Evolutionary conservation across 371 early-diverging fungal species (phyloP), one percentile per base, ranked within the genome.

Genomic region (Mortierella sp.): DNA sequence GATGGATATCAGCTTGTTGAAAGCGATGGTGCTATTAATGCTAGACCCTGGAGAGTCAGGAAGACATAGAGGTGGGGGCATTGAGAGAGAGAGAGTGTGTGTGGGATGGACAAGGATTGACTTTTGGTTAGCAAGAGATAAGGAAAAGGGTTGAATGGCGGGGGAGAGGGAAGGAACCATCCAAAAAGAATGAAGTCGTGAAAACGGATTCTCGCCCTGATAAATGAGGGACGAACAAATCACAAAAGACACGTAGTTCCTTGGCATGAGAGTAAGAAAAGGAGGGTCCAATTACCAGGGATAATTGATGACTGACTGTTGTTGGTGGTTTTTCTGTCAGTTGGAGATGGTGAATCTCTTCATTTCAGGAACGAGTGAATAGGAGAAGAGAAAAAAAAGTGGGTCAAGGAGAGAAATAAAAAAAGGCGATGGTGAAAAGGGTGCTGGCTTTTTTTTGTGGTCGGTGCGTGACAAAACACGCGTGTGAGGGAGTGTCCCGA

Each of bases 401-500:
- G 48, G 50, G 13, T 48, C 22, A 48, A 1, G 10, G 50, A n/a
- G n/a, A 50, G n/a, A 0, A 50, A 50, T 6, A 8, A 48, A 48
- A 31, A 22, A 34, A 48, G 53, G 24, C 29, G 24, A 53, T 24
- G 9, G 34, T 9, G 9, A 39, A 45, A 40, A 34, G 53, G 24
- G 14, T 29, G 29, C 29, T 53, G n/a, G n/a, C n/a, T n/a, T n/a
- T n/a, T n/a, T n/a, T n/a, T n/a, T n/a, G 55, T 61, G 61, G 61
- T 61, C 61, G 61, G 61, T 61, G 61, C 61, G 61, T 61, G 61
- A 34, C 9, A 61, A 66, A 61, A 34, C 61, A 37, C 61, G 61
- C 61, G 10, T 34, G 61, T 4, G 22, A 61, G 6, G 37, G 34
- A 61, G 61, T 61, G 61, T 34, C 61, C 61, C 39, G 55, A 55